These are phyloP conservation scores for Henningerozyma blattae DNA, from an alignment of 805 yeast genomes.

Conservation along the genomic window DNA sequence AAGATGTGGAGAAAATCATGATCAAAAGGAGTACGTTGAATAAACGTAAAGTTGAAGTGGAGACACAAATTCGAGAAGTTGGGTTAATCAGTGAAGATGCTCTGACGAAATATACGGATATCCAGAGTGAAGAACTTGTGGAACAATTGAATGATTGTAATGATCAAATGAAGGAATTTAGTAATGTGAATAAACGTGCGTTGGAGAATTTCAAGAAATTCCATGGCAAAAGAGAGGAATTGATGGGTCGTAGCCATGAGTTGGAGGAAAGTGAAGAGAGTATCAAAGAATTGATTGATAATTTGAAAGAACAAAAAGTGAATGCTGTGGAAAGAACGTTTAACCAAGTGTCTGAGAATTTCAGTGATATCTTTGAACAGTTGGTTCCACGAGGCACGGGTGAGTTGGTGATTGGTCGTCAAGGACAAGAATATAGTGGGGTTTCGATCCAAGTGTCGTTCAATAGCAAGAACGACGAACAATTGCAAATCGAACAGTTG, in stretches of 20 bases:
- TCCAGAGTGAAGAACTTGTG: constrained; percentile 42
- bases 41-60: constrained; percentile 58
- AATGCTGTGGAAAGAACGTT: constrained; percentile 74
- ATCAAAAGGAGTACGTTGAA: constrained; percentile 48
- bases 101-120: constrained; percentile 35
- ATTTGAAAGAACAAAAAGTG: constrained; percentile 66
- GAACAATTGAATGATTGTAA: constrained; percentile 41
- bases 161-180: constrained; percentile 46
- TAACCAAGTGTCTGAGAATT: constrained; percentile 60
- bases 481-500: constrained; percentile 75
- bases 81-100: constrained; percentile 90
- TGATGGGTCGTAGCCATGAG: constrained; percentile 54
- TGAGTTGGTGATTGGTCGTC: constrained; percentile 49
- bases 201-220: constrained; percentile 70
- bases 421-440: constrained; percentile 42
- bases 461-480: constrained; percentile 77
- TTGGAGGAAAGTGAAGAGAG: constrained; percentile 58
- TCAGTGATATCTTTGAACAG: constrained; percentile 61
- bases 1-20: constrained; percentile 50
- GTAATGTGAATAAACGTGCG: constrained; percentile 82
- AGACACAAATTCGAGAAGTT: constrained; percentile 60
- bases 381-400: constrained; percentile 82
- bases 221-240: constrained; percentile 56
- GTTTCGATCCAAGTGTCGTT: constrained; percentile 82
- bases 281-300: constrained; percentile 57